Percentiles rank a stretch among this genome's conserved stretches.
These are phyloP conservation scores for Thelonectria blattea DNA, from an alignment of 2,329 filamentous ascomycete genomes.

Conservation along the genomic window DNA sequence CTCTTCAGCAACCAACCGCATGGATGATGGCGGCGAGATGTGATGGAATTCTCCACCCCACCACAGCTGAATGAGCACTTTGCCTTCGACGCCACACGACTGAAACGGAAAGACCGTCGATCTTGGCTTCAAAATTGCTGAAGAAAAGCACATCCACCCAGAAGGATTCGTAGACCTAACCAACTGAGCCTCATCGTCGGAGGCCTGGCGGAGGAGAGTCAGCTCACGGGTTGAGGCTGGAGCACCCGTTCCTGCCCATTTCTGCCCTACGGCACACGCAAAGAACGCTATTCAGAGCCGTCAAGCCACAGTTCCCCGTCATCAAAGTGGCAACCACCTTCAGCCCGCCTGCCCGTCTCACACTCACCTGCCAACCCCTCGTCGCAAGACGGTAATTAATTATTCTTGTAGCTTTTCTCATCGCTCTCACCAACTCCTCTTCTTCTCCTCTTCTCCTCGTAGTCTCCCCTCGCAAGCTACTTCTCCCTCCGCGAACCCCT, in stretches of 20 bases:
- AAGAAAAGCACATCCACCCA: background rate
- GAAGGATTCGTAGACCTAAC: background rate
- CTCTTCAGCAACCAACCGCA: no score
- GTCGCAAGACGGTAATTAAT: background rate
- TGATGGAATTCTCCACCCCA: background rate
- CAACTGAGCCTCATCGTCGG: background rate
- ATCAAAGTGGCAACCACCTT: conserved; percentile 35
- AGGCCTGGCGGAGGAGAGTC: conserved; percentile 2
- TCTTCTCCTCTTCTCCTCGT: conserved; percentile 1
- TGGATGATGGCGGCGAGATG: no score
- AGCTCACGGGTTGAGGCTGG: background rate
- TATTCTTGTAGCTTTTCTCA: background rate
- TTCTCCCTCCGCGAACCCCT: background rate
- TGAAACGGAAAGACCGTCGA: background rate
- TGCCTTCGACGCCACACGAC: background rate
- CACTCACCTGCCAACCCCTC: background rate
- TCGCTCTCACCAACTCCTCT: background rate
- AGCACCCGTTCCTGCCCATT: background rate
- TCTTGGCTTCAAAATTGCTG: conserved; percentile 3
- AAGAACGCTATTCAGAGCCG: background rate
- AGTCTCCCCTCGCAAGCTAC: background rate
- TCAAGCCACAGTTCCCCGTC: conserved; percentile 37
- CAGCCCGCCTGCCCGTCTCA: conserved; percentile 18
- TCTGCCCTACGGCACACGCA: conserved; percentile 1
- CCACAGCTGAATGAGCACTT: background rate